phyloP scores from a whole-genome alignment of 306 rosid genomes.

The Delonix regia region DNA sequence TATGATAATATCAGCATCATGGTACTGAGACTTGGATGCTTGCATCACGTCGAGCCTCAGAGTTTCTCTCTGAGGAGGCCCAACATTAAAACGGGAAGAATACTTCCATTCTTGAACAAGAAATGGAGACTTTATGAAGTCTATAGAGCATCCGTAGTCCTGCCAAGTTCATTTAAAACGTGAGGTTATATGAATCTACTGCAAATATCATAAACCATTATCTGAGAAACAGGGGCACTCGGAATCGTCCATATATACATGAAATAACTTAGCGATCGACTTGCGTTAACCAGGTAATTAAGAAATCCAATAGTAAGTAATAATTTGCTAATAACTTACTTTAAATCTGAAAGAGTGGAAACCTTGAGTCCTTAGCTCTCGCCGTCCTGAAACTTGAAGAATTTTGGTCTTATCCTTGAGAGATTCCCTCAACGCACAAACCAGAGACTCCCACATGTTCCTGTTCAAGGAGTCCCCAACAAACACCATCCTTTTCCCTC shows the following conservation, averaged over 20 bases:
- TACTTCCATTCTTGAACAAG: slow-evolving; percentile 48
- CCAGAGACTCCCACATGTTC: slow-evolving; percentile 48
- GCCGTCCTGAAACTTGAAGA: slow-evolving; percentile 25
- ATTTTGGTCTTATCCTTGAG: slow-evolving; percentile 39
- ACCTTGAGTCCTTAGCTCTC: slow-evolving; percentile 41
- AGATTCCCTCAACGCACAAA: slow-evolving; percentile 43
- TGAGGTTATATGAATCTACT: too few relatives aligned
- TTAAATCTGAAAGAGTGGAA: slow-evolving; percentile 40
- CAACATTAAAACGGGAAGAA: background rate
- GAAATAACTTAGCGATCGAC: too few relatives aligned
- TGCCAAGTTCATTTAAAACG: background rate
- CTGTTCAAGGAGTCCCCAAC: slow-evolving; percentile 55
- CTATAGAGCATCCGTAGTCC: slow-evolving; percentile 52
- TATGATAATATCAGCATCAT: slow-evolving; percentile 48
- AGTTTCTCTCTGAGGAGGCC: slow-evolving; percentile 29
- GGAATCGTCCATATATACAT: too few relatives aligned
- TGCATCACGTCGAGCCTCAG: slow-evolving; percentile 49
- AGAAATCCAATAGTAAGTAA: too few relatives aligned
- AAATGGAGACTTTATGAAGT: slow-evolving; percentile 46
- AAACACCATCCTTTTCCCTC: slow-evolving; percentile 47
- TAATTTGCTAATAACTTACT: slow-evolving; percentile 16
- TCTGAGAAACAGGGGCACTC: too few relatives aligned
- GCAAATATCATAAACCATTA: background rate
- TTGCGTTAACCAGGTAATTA: too few relatives aligned
- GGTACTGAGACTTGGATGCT: slow-evolving; percentile 43